A percentile compares a stretch with the other conserved stretches of the same genome.
Evolutionary conservation across 805 yeast species (phyloP).

Genomic region (Pichia cephalocereana): DNA sequence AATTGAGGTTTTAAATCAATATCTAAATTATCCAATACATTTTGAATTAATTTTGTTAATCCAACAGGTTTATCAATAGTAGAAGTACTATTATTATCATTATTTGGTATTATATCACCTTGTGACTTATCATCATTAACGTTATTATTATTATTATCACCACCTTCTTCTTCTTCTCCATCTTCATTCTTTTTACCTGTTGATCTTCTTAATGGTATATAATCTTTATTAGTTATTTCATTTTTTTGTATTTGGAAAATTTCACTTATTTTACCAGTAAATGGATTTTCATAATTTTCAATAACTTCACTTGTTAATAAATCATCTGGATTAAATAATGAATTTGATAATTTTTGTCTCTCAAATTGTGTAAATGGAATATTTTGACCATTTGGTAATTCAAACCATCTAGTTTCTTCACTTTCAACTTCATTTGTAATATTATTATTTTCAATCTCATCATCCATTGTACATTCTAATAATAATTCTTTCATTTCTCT

Average conservation of each 20-base stretch:
- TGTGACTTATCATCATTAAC: constrained; percentile 6
- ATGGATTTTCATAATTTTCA: constrained; percentile 28
- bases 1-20: constrained; percentile 76
- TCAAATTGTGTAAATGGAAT: constrained; percentile 46
- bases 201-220: constrained; percentile 63
- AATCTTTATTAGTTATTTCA: constrained; percentile 42
- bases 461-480: constrained; percentile 35
- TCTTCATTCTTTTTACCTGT: constrained; percentile 28
- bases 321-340: constrained; percentile 56
- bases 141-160: constrained; percentile 22
- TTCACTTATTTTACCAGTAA: constrained; percentile 45
- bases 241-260: constrained; percentile 16
- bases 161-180: constrained; percentile 19
- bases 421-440: constrained; percentile 11
- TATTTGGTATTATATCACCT: too few relatives aligned
- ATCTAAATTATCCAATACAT: constrained; percentile 52
- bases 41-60: constrained; percentile 51
- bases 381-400: constrained; percentile 68
- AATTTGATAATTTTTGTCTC: constrained; percentile 58
- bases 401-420: constrained; percentile 42
- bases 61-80: constrained; percentile 21
- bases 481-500: constrained; percentile 73
- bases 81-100: background rate
- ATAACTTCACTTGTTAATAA: constrained; percentile 12
- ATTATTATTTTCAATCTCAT: constrained; percentile 5